Evolutionary conservation across 768 basidiomycete species (phyloP), one percentile per base, ranked within the genome.

Genomic region (Symmetrospora coprosmae): DNA sequence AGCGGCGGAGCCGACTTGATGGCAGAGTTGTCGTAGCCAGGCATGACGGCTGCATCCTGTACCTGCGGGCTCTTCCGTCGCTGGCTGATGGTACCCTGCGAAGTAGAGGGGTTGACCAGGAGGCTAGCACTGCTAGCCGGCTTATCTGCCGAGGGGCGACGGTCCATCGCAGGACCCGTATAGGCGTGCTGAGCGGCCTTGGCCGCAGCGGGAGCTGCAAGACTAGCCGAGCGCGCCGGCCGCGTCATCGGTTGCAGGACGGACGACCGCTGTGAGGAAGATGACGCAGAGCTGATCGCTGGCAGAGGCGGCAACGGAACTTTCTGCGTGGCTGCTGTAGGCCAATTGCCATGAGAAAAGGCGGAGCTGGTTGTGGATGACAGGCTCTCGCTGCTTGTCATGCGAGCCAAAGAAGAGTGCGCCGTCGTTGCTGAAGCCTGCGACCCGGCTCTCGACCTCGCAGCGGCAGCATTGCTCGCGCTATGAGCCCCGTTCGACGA

Each of bases 61-160:
- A 83, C 81, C 11, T 80, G 78, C 16, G 84, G 83, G 23, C 77
- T 72, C 70, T 85, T 86, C 58, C 85, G 76, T 60, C 86, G 80
- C 69, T 82, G 81, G 52, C 75, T 79, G 64, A 87, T 83, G 21
- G 82, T 81, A 38, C 86, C 80, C 71, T 80, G 78, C 25, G 69
- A 74, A 13, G 81, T 78, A 1, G 81, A 78, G 2, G 79, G 68
- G 66, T 81, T 84, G 66, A 85, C 82, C 59, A 82, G 45, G 3
- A 46, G 13, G 14, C 17, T 11, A 30, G 16, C 53, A 23, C 43
- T 46, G 11, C 11, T n/a, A n/a, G n/a, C n/a, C n/a, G n/a, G n/a
- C n/a, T n/a, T n/a, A n/a, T n/a, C n/a, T n/a, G n/a, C n/a, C n/a
- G n/a, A n/a, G n/a, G n/a, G n/a, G n/a, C n/a, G n/a, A n/a, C n/a